Percentiles rank a stretch among this genome's conserved stretches.
phyloP scores from a whole-genome alignment of 352 stramenopile genomes.

The Phytophthora chlamydospora region DNA sequence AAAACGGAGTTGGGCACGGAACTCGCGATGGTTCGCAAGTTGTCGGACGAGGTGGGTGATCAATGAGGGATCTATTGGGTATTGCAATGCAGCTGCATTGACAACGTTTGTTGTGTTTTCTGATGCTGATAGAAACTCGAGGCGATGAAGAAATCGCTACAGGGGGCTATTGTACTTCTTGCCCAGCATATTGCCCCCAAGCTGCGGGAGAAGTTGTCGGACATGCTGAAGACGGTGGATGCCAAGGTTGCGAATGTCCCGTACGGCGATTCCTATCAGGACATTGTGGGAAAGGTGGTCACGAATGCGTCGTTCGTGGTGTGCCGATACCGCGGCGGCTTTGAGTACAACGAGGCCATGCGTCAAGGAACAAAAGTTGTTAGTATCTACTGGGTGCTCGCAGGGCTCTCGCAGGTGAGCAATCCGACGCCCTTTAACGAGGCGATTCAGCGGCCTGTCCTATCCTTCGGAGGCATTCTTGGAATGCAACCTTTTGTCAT shows the following conservation, averaged over 20 bases:
- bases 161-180: conserved; percentile 70
- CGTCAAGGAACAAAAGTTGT: conserved; percentile 75
- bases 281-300: conserved; percentile 83
- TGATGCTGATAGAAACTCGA: conserved; percentile 46
- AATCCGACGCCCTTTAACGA: conserved; percentile 49
- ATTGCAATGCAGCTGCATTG: neutral
- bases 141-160: conserved; percentile 56
- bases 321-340: conserved; percentile 77
- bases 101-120: neutral
- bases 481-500: conserved; percentile 86
- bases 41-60: conserved; percentile 48
- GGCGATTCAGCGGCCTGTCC: conserved; percentile 62
- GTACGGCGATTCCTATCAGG: conserved; percentile 68
- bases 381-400: conserved; percentile 83
- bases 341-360: conserved; percentile 82
- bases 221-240: conserved; percentile 71
- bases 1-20: conserved; percentile 45
- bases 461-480: conserved; percentile 66
- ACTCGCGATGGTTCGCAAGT: conserved; percentile 54
- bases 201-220: conserved; percentile 65
- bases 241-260: conserved; percentile 85
- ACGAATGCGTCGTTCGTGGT: conserved; percentile 83
- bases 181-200: conserved; percentile 75
- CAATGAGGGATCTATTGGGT: neutral
- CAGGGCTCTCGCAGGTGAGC: conserved; percentile 46